phyloP scores from a whole-genome alignment of 148 eudicot species.

The Silene uniflora region DNA sequence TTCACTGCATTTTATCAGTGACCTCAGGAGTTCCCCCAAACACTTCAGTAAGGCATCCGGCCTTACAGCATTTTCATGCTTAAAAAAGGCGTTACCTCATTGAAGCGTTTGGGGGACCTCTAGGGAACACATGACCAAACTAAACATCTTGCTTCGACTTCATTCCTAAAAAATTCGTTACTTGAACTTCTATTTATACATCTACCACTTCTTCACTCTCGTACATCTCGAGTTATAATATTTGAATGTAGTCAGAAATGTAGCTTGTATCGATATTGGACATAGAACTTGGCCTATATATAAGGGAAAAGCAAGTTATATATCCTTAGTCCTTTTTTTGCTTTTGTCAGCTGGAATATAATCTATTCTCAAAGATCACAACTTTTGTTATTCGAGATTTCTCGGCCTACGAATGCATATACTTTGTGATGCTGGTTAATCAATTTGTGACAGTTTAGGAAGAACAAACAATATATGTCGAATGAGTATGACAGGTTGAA shows the following conservation, averaged over 20 bases:
- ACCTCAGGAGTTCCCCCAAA: slow-evolving; percentile 27
- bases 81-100: slow-evolving; percentile 3
- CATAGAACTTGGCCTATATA: not conserved
- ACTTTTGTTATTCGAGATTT: no score
- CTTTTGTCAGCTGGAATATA: not conserved
- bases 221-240: not conserved
- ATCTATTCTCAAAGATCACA: no score
- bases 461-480: not conserved
- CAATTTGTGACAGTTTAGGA: not conserved
- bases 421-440: not conserved
- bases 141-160: not conserved
- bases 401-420: no score
- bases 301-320: no score
- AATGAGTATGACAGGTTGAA: not conserved
- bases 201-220: not conserved
- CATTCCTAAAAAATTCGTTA: not conserved
- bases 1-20: slow-evolving; percentile 10
- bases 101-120: slow-evolving; percentile 15
- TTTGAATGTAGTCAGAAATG: slow-evolving; percentile 1
- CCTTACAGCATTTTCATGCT: not conserved
- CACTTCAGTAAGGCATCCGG: slow-evolving; percentile 21
- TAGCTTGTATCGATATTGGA: not conserved
- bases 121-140: slow-evolving; percentile 15
- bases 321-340: no score
- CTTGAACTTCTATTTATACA: not conserved